These are phyloP conservation scores for Dryas drummondii DNA, from an alignment of 306 rosid species.

Conservation along the genomic window DNA sequence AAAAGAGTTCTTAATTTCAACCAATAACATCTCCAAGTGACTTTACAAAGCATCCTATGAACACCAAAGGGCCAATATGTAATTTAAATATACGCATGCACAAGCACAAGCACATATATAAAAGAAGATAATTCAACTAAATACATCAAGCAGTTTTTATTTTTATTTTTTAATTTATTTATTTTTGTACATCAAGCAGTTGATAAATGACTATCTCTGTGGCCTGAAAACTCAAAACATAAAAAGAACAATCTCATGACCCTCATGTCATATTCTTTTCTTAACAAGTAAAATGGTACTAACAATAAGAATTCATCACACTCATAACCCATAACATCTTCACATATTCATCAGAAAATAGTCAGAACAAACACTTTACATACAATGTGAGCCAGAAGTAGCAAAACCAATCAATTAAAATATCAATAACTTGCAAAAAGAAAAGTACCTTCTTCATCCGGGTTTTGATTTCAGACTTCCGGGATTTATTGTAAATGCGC, in stretches of 20 bases:
- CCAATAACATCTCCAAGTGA: neutral
- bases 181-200: neutral
- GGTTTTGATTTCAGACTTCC: slow-evolving; percentile 78
- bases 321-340: neutral
- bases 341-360: neutral
- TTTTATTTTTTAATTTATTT: neutral
- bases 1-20: neutral
- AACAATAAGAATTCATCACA: neutral
- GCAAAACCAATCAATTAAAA: neutral
- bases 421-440: neutral
- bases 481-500: slow-evolving; percentile 72
- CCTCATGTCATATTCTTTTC: neutral
- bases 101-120: neutral
- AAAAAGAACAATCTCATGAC: neutral
- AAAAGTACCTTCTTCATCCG: slow-evolving; percentile 76
- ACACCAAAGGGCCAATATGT: neutral
- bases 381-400: neutral
- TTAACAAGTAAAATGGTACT: neutral
- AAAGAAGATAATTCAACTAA: neutral
- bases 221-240: neutral
- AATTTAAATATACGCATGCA: neutral
- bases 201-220: neutral
- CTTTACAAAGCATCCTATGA: neutral
- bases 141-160: neutral
- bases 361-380: neutral